These are phyloP conservation scores for Aspergillus pseudonomiae DNA, from an alignment of 2,329 filamentous ascomycete genomes.

Conservation along the genomic window DNA sequence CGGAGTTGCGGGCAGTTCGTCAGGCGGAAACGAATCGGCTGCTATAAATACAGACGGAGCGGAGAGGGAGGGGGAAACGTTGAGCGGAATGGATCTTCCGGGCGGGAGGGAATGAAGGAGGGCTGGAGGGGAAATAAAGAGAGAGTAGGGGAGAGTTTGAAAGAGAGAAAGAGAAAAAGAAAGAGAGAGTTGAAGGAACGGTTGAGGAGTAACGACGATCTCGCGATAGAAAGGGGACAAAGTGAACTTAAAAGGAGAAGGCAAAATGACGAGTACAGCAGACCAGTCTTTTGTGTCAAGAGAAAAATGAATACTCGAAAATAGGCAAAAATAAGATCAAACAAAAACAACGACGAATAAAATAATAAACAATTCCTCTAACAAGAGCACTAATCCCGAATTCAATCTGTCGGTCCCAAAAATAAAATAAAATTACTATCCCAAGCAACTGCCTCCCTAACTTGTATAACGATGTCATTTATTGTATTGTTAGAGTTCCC, in stretches of 20 bases:
- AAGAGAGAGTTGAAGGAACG: neutral
- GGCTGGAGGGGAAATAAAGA: neutral
- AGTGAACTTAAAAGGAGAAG: conserved; percentile 27
- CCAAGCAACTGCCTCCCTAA: too few species aligned
- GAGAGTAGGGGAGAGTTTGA: neutral
- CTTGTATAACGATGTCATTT: neutral
- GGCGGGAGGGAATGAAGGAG: neutral
- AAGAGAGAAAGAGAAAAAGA: neutral
- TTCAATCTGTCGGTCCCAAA: neutral
- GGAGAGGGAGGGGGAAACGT: neutral
- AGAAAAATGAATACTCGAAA: too few species aligned
- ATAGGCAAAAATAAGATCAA: neutral
- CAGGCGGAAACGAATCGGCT: conserved; percentile 3
- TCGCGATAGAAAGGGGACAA: conserved; percentile 26
- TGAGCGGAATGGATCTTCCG: conserved; percentile 9
- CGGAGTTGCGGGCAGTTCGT: conserved; percentile 5
- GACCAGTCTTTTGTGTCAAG: neutral
- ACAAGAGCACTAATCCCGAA: neutral
- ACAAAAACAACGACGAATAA: neutral
- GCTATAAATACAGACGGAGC: conserved; percentile 6
- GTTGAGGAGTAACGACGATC: conserved; percentile 5
- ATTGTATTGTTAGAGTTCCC: neutral
- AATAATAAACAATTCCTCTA: neutral
- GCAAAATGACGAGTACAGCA: conserved; percentile 10
- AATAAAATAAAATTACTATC: neutral